Evolutionary conservation across 805 yeast genomes (phyloP).

Genomic region (Pichia exigua): DNA sequence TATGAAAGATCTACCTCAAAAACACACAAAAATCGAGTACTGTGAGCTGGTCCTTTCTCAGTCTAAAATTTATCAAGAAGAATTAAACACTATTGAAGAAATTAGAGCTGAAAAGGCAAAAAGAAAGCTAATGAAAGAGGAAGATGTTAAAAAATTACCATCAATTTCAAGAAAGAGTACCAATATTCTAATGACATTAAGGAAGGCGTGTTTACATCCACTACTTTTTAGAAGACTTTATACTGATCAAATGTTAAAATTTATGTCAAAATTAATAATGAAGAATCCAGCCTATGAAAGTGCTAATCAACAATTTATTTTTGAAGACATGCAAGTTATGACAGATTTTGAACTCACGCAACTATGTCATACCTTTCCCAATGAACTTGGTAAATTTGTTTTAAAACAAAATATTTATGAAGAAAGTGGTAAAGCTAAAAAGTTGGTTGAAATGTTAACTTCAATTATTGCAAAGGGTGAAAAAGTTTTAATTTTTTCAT

Average conservation of each 20-base stretch:
- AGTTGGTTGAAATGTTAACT: conserved; percentile 50
- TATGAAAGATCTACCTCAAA: conserved; percentile 77
- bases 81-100: conserved; percentile 39
- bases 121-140: conserved; percentile 29
- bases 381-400: conserved; percentile 45
- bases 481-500: conserved; percentile 76
- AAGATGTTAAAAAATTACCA: conserved; percentile 28
- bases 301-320: conserved; percentile 71
- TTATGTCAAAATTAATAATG: conserved; percentile 77
- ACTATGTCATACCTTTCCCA: conserved; percentile 66
- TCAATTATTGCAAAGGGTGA: conserved; percentile 47
- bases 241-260: conserved; percentile 42
- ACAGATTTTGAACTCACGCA: conserved; percentile 79
- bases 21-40: conserved; percentile 51
- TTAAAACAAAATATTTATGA: conserved; percentile 45
- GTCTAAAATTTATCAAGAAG: conserved; percentile 49
- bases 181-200: conserved; percentile 76
- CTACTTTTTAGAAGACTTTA: conserved; percentile 65
- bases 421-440: conserved; percentile 67
- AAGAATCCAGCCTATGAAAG: conserved; percentile 67
- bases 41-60: conserved; percentile 60
- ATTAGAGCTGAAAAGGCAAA: conserved; percentile 37
- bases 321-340: conserved; percentile 94
- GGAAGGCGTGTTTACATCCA: conserved; percentile 94
- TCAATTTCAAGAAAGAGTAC: conserved; percentile 26